phyloP scores from a whole-genome alignment of 371 early-diverging fungal genomes.

The Mortierella sp. region DNA sequence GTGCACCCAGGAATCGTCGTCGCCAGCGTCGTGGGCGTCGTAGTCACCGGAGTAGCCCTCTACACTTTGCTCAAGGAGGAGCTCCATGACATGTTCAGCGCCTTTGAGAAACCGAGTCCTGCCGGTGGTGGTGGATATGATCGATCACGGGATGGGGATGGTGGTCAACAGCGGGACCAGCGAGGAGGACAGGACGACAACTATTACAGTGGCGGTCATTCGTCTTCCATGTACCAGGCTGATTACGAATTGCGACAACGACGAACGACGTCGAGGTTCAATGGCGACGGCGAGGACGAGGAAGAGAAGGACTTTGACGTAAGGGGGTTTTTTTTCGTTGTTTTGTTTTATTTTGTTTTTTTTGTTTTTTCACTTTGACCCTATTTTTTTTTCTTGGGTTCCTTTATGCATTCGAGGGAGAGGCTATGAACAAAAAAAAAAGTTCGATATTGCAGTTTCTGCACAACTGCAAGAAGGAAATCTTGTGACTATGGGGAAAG shows the following conservation, averaged over 20 bases:
- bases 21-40: constrained; percentile 34
- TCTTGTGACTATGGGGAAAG: too few relatives aligned
- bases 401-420: constrained; percentile 6
- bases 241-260: constrained; percentile 48
- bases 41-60: constrained; percentile 44
- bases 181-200: constrained; percentile 12
- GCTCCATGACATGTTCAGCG: constrained; percentile 16
- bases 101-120: constrained; percentile 27
- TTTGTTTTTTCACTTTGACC: constrained; percentile 8
- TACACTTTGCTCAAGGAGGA: constrained; percentile 42
- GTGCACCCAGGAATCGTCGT: constrained; percentile 51
- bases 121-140: neutral
- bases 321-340: constrained; percentile 14
- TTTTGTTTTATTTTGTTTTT: neutral
- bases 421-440: neutral
- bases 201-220: constrained; percentile 4
- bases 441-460: neutral
- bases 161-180: neutral
- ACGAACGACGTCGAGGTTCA: neutral
- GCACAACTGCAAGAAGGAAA: too few relatives aligned
- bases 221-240: constrained; percentile 21
- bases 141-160: constrained; percentile 1
- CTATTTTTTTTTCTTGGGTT: constrained; percentile 14
- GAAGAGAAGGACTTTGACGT: constrained; percentile 31
- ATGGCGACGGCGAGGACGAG: constrained; percentile 27